Conservation (phyloP, 805 yeast genomes). For the Starmerella gropengiesseri region DNA sequence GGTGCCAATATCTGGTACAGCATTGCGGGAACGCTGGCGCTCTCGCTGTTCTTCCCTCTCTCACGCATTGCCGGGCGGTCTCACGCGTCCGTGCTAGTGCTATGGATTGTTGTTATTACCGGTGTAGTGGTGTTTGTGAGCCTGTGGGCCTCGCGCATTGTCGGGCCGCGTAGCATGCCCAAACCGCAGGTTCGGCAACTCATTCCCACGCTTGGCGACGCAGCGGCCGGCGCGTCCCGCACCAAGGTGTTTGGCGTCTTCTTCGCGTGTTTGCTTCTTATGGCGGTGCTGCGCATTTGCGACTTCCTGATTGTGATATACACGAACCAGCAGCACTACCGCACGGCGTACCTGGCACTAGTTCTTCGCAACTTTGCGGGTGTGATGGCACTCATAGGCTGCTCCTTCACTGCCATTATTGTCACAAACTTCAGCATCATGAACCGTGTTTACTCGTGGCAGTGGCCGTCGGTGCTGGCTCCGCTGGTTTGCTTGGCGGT, state of each 20-base stretch:
- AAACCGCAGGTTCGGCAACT: constrained; percentile 9
- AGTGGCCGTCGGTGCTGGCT: constrained; percentile 20
- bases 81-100: constrained; percentile 10
- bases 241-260: neutral
- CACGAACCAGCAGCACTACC: constrained; percentile 2
- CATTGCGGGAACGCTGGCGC: constrained; percentile 5
- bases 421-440: constrained; percentile 17
- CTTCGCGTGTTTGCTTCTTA: neutral
- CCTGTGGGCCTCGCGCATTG: constrained; percentile 10
- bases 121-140: constrained; percentile 1
- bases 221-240: neutral
- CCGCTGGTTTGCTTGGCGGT: constrained; percentile 4
- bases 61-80: constrained; percentile 7
- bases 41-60: constrained; percentile 6
- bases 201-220: constrained; percentile 1
- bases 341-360: constrained; percentile 16
- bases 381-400: constrained; percentile 20
- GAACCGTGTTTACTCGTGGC: constrained; percentile 20
- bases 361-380: constrained; percentile 20
- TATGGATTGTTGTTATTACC: constrained; percentile 10
- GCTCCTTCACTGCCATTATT: constrained; percentile 20
- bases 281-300: constrained; percentile 9
- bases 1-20: constrained; percentile 12
- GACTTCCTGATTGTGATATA: constrained; percentile 8
- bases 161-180: constrained; percentile 9